Percentiles rank a stretch among this genome's conserved stretches.
Conservation (phyloP, 2,329 filamentous ascomycete species). For the Fusarium abutilonis region DNA sequence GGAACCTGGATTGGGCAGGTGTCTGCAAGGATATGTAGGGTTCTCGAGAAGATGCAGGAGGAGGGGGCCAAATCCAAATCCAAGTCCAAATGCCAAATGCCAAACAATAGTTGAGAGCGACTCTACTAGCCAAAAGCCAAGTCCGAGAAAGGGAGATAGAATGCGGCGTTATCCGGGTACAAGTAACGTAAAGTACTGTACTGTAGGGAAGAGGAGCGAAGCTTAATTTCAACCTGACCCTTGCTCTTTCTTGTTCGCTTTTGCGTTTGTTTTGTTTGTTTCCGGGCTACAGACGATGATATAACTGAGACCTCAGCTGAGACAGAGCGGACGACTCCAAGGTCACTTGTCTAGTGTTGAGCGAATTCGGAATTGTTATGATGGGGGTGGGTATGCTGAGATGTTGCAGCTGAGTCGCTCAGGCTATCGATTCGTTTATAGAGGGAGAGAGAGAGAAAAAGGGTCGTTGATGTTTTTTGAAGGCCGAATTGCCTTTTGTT, state of each 20-base stretch:
- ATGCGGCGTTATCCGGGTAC: slow-evolving; percentile 29
- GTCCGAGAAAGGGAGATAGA: slow-evolving; percentile 27
- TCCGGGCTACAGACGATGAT: slow-evolving; percentile 29
- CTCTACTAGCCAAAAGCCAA: slow-evolving; percentile 14
- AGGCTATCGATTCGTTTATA: slow-evolving; percentile 28
- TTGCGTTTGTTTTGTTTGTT: slow-evolving; percentile 16
- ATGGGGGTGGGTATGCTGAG: background rate
- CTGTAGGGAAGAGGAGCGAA: slow-evolving; percentile 16
- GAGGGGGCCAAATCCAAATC: slow-evolving; percentile 10
- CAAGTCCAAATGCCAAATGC: slow-evolving; percentile 14
- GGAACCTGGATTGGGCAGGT: slow-evolving; percentile 16
- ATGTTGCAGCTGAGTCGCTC: slow-evolving; percentile 9
- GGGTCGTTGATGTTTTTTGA: slow-evolving; percentile 13
- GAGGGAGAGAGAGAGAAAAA: slow-evolving; percentile 2
- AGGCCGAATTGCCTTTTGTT: slow-evolving; percentile 26
- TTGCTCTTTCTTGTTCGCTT: slow-evolving; percentile 12
- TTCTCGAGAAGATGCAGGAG: slow-evolving; percentile 12
- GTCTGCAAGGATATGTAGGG: slow-evolving; percentile 13
- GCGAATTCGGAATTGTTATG: slow-evolving; percentile 19
- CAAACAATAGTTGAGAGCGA: slow-evolving; percentile 13
- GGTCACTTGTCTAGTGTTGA: slow-evolving; percentile 5
- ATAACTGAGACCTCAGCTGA: slow-evolving; percentile 36
- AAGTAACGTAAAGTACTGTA: background rate
- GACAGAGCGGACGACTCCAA: slow-evolving; percentile 13
- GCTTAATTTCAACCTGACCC: slow-evolving; percentile 28